A percentile compares a stretch with the other conserved stretches of the same genome.
These are phyloP conservation scores for Bryum argenteum DNA, from an alignment of 225 moss, liverwort and hornwort species.

Conservation along the genomic window DNA sequence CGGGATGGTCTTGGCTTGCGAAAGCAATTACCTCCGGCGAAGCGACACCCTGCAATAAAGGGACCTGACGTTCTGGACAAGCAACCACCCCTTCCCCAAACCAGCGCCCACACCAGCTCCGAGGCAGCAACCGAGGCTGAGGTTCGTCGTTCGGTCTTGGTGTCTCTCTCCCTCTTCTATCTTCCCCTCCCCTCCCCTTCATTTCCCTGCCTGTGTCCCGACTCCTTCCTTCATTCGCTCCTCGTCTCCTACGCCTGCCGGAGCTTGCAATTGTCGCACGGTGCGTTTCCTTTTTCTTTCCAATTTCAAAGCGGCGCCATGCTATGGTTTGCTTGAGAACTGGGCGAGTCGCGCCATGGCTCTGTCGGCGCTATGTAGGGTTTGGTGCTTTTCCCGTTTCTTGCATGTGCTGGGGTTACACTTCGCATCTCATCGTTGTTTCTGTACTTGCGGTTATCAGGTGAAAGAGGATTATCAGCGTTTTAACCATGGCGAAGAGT, in stretches of 20 bases:
- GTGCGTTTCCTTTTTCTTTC: slow-evolving; percentile 3
- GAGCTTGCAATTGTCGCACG: neutral
- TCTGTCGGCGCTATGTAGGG: neutral
- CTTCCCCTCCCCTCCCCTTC: neutral
- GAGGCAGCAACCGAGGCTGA: neutral
- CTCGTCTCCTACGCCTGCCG: neutral
- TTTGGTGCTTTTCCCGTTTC: slow-evolving; percentile 21
- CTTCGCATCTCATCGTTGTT: slow-evolving; percentile 23
- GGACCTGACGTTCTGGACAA: slow-evolving; percentile 30
- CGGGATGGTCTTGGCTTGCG: neutral
- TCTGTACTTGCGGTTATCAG: slow-evolving; percentile 25
- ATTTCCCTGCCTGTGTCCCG: neutral
- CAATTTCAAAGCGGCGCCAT: neutral
- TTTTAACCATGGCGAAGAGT: slow-evolving; percentile 53
- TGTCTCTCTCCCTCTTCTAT: neutral
- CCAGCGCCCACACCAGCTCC: neutral
- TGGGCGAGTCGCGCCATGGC: too few species aligned
- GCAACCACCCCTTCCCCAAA: slow-evolving; percentile 13
- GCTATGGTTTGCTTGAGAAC: neutral
- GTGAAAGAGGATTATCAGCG: slow-evolving; percentile 27
- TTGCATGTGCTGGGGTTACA: slow-evolving; percentile 7
- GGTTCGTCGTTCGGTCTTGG: neutral
- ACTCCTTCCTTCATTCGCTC: too few species aligned
- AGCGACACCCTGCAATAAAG: slow-evolving; percentile 25
- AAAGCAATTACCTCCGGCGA: neutral